Evolutionary conservation across 306 rosid species (phyloP).

Genomic region (Abrus pulchellus): DNA sequence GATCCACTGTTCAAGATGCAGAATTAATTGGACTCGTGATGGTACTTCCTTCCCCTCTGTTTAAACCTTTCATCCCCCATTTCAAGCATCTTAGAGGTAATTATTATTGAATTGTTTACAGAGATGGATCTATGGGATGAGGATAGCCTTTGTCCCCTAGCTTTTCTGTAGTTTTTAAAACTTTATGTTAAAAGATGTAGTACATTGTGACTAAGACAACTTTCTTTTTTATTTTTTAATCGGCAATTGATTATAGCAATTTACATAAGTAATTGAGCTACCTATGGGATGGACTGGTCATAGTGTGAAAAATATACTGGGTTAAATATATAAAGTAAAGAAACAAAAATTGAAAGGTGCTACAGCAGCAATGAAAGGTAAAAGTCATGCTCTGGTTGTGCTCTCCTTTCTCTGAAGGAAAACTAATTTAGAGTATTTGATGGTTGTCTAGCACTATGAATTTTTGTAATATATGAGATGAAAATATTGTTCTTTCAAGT

Average conservation of each 20-base stretch:
- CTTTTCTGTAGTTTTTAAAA: background rate
- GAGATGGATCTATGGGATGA: background rate
- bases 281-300: background rate
- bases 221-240: background rate
- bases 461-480: slow-evolving; percentile 24
- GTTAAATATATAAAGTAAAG: background rate
- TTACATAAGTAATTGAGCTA: background rate
- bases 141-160: background rate
- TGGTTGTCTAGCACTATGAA: slow-evolving; percentile 20
- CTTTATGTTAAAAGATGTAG: background rate
- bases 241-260: background rate
- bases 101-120: slow-evolving; percentile 3
- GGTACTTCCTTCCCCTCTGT: slow-evolving; percentile 58
- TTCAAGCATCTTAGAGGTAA: slow-evolving; percentile 28
- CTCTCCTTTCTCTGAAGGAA: slow-evolving; percentile 10
- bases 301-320: background rate
- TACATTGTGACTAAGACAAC: background rate
- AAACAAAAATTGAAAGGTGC: background rate
- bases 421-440: background rate
- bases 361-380: slow-evolving; percentile 1
- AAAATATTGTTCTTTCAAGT: background rate
- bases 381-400: background rate
- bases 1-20: slow-evolving; percentile 90
- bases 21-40: slow-evolving; percentile 89
- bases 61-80: slow-evolving; percentile 28